These are phyloP conservation scores for Fusarium goolgardi DNA, from an alignment of 2,329 filamentous ascomycete genomes.

Conservation along the genomic window DNA sequence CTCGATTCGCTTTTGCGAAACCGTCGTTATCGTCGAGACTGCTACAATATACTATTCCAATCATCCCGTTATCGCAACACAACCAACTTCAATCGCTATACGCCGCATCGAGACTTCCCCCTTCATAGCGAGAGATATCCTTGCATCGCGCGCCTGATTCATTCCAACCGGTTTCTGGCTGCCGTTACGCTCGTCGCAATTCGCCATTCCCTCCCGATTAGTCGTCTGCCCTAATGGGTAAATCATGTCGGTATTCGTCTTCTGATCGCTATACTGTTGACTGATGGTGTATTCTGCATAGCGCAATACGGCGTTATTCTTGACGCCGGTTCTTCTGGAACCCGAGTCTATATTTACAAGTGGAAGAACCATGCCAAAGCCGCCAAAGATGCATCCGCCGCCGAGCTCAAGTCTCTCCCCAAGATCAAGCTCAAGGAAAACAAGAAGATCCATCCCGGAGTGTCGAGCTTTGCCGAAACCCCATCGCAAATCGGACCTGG, in stretches of 20 bases:
- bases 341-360: constrained; percentile 91
- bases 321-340: constrained; percentile 97
- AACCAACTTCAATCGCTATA: not conserved
- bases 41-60: constrained; percentile 11
- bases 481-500: constrained; percentile 82
- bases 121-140: constrained; percentile 1
- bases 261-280: constrained; percentile 12
- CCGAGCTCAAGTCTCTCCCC: constrained; percentile 73
- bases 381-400: constrained; percentile 59
- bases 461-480: constrained; percentile 87
- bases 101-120: not conserved
- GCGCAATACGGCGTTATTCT: constrained; percentile 91
- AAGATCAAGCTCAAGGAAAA: constrained; percentile 86
- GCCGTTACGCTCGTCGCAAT: constrained; percentile 4
- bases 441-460: constrained; percentile 92
- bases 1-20: not conserved
- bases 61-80: constrained; percentile 32
- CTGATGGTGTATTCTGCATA: constrained; percentile 47
- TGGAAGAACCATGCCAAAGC: constrained; percentile 84
- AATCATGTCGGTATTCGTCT: constrained; percentile 51
- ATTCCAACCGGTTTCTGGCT: not conserved
- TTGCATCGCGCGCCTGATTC: not conserved
- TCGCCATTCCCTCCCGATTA: not conserved
- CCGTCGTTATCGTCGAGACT: constrained; percentile 16
- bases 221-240: constrained; percentile 49